Base-by-base conservation (phyloP, 257 asterid genomes). In the Osmanthus fragrans region DNA sequence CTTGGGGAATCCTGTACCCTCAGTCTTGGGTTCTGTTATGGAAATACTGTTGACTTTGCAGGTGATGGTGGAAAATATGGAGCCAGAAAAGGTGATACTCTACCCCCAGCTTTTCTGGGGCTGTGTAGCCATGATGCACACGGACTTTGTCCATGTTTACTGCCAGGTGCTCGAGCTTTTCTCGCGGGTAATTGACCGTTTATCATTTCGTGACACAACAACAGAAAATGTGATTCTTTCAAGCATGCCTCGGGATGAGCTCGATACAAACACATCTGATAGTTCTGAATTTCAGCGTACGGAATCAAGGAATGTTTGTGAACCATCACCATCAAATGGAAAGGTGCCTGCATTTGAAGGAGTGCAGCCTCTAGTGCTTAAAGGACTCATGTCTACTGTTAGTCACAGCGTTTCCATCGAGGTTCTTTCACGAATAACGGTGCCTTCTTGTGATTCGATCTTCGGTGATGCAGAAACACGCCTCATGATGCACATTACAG, bases 81-180 rank as follows among this genome's bases (percentile, higher is more conserved):
- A 93, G 86, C 97, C 98, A 3, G 98, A 96, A 82, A 93, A 96
- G 85, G 96, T 96, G 64, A 96, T 96, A 81, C 88, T 96, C 5
- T 96, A 96, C 78, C 99, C 99, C 75, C 99, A 96, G 86, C 98
- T 96, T 78, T 96, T 96, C 88, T 96, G 99, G 99, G 99, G 98
- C 11, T 96, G 99, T 80, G 98, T 96, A 32, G 97, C 99, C 47
- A 93, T 96, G 99, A 90, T 93, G 99, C 99, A 96, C 86, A 96
- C 98, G 0, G 99, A 96, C 72, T 96, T 96, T 64, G 86, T 96
- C 77, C 98, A 96, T 80, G 99, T 96, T 47, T 96, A 90, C 82
- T 92, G 99, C 87, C 99, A 93, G 86, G 98, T 91, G 66, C 97
- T 96, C 19, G 99, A 93, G 89, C 99, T 96, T 73, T 90, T 96